Percentiles rank a stretch among this genome's conserved stretches.
These are phyloP conservation scores for Ophioceras dolichostomum DNA, from an alignment of 2,329 filamentous ascomycete species.

Conservation along the genomic window DNA sequence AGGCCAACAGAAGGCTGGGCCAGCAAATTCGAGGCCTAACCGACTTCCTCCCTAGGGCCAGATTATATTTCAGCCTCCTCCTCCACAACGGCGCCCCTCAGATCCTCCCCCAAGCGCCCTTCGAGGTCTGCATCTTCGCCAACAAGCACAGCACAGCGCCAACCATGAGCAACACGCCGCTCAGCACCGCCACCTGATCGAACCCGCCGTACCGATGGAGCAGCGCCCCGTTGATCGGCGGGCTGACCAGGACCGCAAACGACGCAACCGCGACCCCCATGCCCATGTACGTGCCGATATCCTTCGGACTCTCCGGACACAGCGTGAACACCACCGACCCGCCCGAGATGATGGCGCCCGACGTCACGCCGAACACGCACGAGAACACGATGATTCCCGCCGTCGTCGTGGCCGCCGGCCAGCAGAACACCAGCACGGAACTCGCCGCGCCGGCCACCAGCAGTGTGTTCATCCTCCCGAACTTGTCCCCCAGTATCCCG, in stretches of 20 bases:
- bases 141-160: constrained; percentile 2
- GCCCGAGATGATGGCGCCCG: constrained; percentile 20
- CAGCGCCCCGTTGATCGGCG: constrained; percentile 31
- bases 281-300: constrained; percentile 38
- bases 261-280: constrained; percentile 25
- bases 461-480: constrained; percentile 31
- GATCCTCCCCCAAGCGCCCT: neutral
- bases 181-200: constrained; percentile 23
- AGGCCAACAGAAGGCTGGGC: too few relatives aligned
- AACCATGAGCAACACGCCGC: constrained; percentile 18
- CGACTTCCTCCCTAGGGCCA: too few relatives aligned
- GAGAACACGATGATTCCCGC: constrained; percentile 10
- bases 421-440: constrained; percentile 15
- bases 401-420: constrained; percentile 10
- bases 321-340: constrained; percentile 21
- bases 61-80: too few relatives aligned
- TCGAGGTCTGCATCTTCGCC: neutral
- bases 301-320: constrained; percentile 28
- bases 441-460: neutral
- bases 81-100: too few relatives aligned
- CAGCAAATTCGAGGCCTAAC: too few relatives aligned
- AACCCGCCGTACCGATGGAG: constrained; percentile 24
- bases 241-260: constrained; percentile 27
- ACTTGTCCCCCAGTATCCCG: constrained; percentile 35
- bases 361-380: constrained; percentile 10